Evolutionary conservation across 306 rosid genomes (phyloP), one percentile per base, ranked within the genome.

Genomic region (Glycine tomentella): DNA sequence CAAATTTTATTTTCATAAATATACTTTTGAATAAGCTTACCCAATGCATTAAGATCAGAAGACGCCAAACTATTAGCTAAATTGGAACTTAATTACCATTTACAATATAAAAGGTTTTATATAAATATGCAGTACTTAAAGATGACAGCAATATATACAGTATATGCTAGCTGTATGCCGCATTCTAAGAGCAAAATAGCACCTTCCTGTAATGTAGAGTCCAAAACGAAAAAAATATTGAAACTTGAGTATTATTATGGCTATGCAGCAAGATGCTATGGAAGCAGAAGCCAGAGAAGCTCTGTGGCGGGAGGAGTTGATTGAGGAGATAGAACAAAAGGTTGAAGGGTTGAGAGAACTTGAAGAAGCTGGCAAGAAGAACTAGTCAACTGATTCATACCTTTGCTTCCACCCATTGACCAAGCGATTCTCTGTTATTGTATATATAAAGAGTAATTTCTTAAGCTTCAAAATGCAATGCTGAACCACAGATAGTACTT

Each of bases 271-370:
- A 93, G 97, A 90, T 6, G 84, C 40, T 34, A 90, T 93, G 68
- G 97, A 93, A 87, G 97, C 91, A 87, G 72, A 77, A 65, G 93
- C 97, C 1, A 90, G 97, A 76, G 89, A 94, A 80, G 93, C 91
- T 61, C 56, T 93, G 20, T 91, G 93, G 97, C 78, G 92, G 3
- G 97, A 93, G 85, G 97, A 93, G 85, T 83, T 93, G 80, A 90
- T 93, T 62, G 97, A 93, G 89, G 97, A 91, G 87, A 93, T 93
- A 65, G 97, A 93, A 70, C 93, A 87, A 75, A 93, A 88, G 86
- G 96, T 90, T 69, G 97, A 95, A 85, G 94, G 94, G 33, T 85
- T 93, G 67, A 82, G 83, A 73, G 97, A 93, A 70, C 81, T 93
- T 75, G 97, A 93, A 86, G 96, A 93, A 76, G 94, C 91, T 52